Conservation (phyloP, 1,139 yeast genomes). For the Candida pseudoviswanathii region DNA sequence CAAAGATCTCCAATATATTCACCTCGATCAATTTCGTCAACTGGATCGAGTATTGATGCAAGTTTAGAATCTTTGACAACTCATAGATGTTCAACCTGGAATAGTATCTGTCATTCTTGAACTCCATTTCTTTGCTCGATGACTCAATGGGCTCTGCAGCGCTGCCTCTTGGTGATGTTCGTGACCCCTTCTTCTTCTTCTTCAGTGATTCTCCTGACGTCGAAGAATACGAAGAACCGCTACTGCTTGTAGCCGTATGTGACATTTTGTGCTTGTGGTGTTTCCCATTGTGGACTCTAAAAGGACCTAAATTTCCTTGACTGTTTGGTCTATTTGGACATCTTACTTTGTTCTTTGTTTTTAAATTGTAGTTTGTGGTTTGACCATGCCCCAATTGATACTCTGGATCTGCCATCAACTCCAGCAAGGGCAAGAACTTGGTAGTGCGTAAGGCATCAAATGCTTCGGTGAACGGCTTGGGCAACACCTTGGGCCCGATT, state of each 20-base stretch:
- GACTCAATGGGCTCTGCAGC: not conserved
- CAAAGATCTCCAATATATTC: constrained; percentile 58
- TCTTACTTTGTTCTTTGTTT: constrained; percentile 4
- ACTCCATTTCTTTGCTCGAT: constrained; percentile 7
- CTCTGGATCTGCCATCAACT: constrained; percentile 8
- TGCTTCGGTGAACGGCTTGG: constrained; percentile 17
- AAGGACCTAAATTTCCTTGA: constrained; percentile 7
- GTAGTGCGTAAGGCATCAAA: constrained; percentile 11
- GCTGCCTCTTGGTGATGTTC: not conserved
- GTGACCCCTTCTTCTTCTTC: not conserved
- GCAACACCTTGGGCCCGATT: constrained; percentile 17
- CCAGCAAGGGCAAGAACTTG: constrained; percentile 14
- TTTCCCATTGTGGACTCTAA: constrained; percentile 3
- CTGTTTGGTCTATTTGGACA: constrained; percentile 14
- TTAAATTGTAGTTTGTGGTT: constrained; percentile 9
- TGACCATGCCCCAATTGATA: constrained; percentile 12
- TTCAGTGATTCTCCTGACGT: not conserved
- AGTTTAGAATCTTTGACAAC: constrained; percentile 26
- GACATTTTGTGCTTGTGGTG: not conserved
- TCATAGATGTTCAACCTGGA: constrained; percentile 33
- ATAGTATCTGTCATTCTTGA: constrained; percentile 23
- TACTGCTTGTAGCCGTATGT: not conserved
- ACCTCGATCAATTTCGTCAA: constrained; percentile 48
- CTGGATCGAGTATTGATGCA: constrained; percentile 24
- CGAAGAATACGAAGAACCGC: not conserved